Evolutionary conservation across 805 yeast genomes (phyloP).

Genomic region (Dipodascopsis uninucleata): DNA sequence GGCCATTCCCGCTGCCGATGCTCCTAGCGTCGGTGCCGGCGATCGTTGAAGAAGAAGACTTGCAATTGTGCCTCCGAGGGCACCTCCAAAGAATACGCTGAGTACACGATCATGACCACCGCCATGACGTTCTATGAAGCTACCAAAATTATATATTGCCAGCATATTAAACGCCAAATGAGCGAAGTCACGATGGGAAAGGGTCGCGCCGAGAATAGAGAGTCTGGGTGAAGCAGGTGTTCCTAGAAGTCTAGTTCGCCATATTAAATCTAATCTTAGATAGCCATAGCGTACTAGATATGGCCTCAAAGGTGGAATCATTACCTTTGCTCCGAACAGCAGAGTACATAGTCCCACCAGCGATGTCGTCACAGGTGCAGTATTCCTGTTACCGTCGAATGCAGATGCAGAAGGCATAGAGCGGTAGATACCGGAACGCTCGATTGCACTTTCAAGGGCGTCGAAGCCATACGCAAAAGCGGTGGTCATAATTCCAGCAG

Average conservation of each 20-base stretch:
- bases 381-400: no score
- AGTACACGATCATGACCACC: conserved; percentile 15
- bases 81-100: conserved; percentile 12
- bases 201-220: conserved; percentile 14
- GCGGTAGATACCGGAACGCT: no score
- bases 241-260: conserved; percentile 3
- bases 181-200: conserved; percentile 20
- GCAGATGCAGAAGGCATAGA: no score
- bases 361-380: conserved; percentile 19
- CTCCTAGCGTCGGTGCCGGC: conserved; percentile 21
- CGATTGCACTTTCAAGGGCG: no score
- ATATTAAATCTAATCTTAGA: conserved; percentile 16
- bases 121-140: conserved; percentile 10
- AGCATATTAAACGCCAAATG: conserved; percentile 15
- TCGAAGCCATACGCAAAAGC: no score
- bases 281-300: conserved; percentile 17
- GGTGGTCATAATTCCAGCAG: no score
- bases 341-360: conserved; percentile 8
- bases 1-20: conserved; percentile 24
- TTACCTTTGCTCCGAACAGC: conserved; percentile 15
- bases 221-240: conserved; percentile 4
- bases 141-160: conserved; percentile 21
- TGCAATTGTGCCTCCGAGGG: conserved; percentile 9
- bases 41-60: conserved; percentile 11
- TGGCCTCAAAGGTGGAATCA: conserved; percentile 12